Conservation (phyloP, 805 yeast genomes). For the Kazachstania kunashirensis region DNA sequence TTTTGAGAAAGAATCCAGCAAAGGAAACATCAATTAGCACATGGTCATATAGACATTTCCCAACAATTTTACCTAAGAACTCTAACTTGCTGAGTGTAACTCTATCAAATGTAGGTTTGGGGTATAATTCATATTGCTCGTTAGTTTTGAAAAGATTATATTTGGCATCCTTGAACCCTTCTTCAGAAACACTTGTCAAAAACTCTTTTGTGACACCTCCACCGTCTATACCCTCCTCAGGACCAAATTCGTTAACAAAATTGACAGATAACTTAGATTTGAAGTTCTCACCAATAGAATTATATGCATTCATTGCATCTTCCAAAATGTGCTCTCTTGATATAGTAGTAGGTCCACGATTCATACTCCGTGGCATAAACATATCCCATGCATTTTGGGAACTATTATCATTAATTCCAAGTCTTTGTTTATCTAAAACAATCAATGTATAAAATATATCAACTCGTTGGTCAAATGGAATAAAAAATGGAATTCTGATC, state of each 20-base stretch:
- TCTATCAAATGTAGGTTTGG: slow-evolving; percentile 30
- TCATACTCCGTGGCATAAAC: slow-evolving; percentile 4
- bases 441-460: slow-evolving; percentile 58
- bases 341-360: slow-evolving; percentile 38
- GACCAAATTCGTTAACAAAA: slow-evolving; percentile 63
- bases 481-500: slow-evolving; percentile 63
- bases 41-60: slow-evolving; percentile 80
- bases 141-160: slow-evolving; percentile 35
- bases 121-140: slow-evolving; percentile 56
- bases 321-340: slow-evolving; percentile 62
- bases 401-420: slow-evolving; percentile 8
- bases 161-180: slow-evolving; percentile 43
- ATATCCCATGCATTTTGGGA: slow-evolving; percentile 1
- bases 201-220: slow-evolving; percentile 94
- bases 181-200: slow-evolving; percentile 58
- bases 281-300: slow-evolving; percentile 43
- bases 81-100: slow-evolving; percentile 31
- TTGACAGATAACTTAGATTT: slow-evolving; percentile 53
- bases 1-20: slow-evolving; percentile 75
- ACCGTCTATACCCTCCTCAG: slow-evolving; percentile 87
- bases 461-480: slow-evolving; percentile 68
- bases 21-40: slow-evolving; percentile 73
- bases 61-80: slow-evolving; percentile 76
- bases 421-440: slow-evolving; percentile 38
- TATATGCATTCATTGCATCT: slow-evolving; percentile 61